Evolutionary conservation across 164 flowering plant species (phyloP).

Genomic region (Macadamia integrifolia): DNA sequence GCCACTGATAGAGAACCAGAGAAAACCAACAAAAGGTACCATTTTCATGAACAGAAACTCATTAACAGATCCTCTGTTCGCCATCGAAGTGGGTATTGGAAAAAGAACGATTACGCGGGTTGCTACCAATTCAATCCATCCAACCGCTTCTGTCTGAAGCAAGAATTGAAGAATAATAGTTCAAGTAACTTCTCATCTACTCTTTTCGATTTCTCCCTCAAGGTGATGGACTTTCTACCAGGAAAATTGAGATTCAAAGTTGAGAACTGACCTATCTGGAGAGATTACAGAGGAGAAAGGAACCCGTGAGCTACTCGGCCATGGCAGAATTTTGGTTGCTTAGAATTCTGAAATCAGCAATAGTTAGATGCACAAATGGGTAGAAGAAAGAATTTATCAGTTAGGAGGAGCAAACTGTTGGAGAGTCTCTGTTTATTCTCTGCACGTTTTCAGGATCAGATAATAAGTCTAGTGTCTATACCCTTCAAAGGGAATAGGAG

Average conservation of each 20-base stretch:
- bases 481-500: too few relatives aligned
- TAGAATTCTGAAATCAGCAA: not conserved
- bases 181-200: slow-evolving; percentile 2
- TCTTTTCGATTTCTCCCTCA: slow-evolving; percentile 1
- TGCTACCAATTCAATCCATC: slow-evolving; percentile 11
- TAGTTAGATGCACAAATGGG: too few relatives aligned
- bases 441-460: not conserved
- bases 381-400: not conserved
- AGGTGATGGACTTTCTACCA: slow-evolving; percentile 12
- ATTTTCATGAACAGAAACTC: slow-evolving; percentile 24
- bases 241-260: slow-evolving; percentile 2
- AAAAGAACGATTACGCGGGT: slow-evolving; percentile 6
- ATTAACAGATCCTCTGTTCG: slow-evolving; percentile 9
- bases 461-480: too few relatives aligned
- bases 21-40: slow-evolving; percentile 20
- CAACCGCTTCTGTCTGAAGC: slow-evolving; percentile 7
- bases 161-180: not conserved
- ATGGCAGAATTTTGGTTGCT: not conserved
- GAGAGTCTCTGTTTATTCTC: not conserved
- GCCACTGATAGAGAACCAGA: slow-evolving; percentile 31
- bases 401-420: not conserved
- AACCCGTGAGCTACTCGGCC: slow-evolving; percentile 8
- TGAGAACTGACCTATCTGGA: slow-evolving; percentile 7
- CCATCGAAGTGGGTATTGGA: slow-evolving; percentile 9
- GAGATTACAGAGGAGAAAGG: slow-evolving; percentile 12